Evolutionary conservation across 768 basidiomycete genomes (phyloP), one percentile per base, ranked within the genome.

Genomic region (Hygrocybe punicea): DNA sequence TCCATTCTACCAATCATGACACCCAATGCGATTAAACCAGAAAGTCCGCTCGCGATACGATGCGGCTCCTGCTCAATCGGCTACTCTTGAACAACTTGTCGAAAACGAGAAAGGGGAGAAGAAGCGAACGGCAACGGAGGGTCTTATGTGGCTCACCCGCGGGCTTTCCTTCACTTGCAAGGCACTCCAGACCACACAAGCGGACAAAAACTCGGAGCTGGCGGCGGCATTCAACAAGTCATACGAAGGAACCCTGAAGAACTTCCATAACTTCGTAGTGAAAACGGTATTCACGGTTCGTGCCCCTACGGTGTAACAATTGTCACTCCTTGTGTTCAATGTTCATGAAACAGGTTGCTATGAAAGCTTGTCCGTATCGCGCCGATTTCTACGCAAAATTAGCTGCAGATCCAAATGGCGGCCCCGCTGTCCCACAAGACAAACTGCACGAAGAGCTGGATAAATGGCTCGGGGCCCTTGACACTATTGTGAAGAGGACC

Each of bases 61-160:
- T 23, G 83, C 88, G 1, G 73, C 79, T 4, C 85, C 90, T 2
- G 71, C 71, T 1, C 62, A 82, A 59, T 93, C 89, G 5, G 70
- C 73, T 25, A 98, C 97, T 1, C 82, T 99, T 24, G 91, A 99
- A 73, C 74, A 79, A 48, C 84, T 99, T 24, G 85, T 93, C 4
- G 79, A 80, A 65, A 87, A 88, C 65, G 97, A 98, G 73, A 86
- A 90, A 71, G 74, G 73, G 21, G 89, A 93, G 74, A 92, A 94
- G 81, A 93, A 93, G 72, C 81, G 84, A 14, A 81, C 83, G 1
- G 93, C 96, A 2, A 97, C 95, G 0, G 88, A 95, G 67, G 94
- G 93, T 14, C 81, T 98, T 54, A 74, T 98, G 73, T 99, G 97
- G 97, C 82, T 99, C 49, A 80, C 94, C 48, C 85, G 94, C 29